phyloP scores from a whole-genome alignment of 768 basidiomycete genomes.

The Mrakia blollopis region DNA sequence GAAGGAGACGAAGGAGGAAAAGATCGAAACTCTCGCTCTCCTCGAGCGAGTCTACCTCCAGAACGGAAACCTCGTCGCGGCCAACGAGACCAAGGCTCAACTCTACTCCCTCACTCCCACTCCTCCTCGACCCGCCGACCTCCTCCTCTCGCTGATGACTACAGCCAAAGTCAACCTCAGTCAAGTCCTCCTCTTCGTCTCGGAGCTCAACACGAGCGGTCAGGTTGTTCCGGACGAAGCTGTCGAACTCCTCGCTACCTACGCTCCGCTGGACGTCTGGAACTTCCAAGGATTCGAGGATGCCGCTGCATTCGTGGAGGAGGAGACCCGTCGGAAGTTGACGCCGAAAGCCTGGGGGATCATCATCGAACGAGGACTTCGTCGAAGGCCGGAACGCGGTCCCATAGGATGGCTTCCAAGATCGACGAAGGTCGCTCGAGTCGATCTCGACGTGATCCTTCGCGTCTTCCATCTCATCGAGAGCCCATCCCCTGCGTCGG shows the following conservation, averaged over 20 bases:
- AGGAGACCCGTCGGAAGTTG: not conserved
- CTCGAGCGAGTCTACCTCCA: not conserved
- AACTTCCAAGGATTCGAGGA: not conserved
- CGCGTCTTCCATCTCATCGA: not conserved
- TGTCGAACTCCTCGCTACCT: not conserved
- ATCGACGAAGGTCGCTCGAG: not conserved
- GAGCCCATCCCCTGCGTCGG: not conserved
- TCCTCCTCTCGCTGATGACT: not conserved
- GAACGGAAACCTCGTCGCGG: not conserved
- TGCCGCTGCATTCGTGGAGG: not conserved
- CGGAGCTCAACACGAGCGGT: not conserved
- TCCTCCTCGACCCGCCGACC: not conserved
- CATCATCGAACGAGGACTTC: not conserved
- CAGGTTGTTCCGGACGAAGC: not conserved
- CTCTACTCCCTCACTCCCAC: constrained; percentile 12
- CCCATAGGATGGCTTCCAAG: not conserved
- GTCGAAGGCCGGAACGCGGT: no score
- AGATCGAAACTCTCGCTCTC: constrained; percentile 8
- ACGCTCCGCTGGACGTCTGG: not conserved
- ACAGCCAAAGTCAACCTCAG: no score
- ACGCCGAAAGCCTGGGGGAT: not conserved
- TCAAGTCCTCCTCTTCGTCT: not conserved
- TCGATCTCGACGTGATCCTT: not conserved
- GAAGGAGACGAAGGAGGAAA: not conserved
- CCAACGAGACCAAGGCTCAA: not conserved